phyloP scores from a whole-genome alignment of 23 red algal species.

The Agarophyton chilense region DNA sequence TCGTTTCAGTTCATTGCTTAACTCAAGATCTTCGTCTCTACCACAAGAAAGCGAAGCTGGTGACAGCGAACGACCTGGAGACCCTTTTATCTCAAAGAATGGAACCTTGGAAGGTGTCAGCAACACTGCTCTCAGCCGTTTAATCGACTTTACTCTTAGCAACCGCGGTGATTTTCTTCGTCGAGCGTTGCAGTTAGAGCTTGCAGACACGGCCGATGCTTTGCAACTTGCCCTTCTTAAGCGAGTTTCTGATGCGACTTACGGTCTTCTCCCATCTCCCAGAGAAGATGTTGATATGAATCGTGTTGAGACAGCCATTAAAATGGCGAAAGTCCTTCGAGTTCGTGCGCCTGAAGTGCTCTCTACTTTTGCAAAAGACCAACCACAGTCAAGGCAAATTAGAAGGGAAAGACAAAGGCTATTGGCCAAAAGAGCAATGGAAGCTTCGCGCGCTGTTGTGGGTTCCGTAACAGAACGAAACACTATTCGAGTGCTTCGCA shows the following conservation, averaged over 20 bases:
- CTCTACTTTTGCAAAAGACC: constrained; percentile 7
- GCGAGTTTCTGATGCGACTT: constrained; percentile 48
- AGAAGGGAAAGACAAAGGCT: constrained; percentile 27
- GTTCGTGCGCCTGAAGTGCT: constrained; percentile 50
- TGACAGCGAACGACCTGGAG: neutral
- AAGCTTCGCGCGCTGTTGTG: constrained; percentile 40
- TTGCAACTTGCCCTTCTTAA: constrained; percentile 70
- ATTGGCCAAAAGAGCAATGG: neutral
- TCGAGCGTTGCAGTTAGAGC: constrained; percentile 78
- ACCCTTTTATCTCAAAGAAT: neutral
- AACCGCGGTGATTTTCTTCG: constrained; percentile 86
- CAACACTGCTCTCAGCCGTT: constrained; percentile 43
- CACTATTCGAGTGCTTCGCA: constrained; percentile 35
- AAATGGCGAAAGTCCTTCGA: constrained; percentile 46
- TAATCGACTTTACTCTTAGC: constrained; percentile 80
- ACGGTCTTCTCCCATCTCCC: constrained; percentile 78
- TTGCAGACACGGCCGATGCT: constrained; percentile 89
- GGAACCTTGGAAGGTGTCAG: constrained; percentile 20
- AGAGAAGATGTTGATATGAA: constrained; percentile 50
- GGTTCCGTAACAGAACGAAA: constrained; percentile 57
- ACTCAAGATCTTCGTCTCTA: constrained; percentile 39
- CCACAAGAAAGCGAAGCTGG: constrained; percentile 18
- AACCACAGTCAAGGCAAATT: neutral
- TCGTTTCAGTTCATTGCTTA: constrained; percentile 77
- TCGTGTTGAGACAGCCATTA: constrained; percentile 67